A percentile compares a stretch with the other conserved stretches of the same genome.
phyloP scores from a whole-genome alignment of 257 asterid species.

The Nyctanthes arbortristis region DNA sequence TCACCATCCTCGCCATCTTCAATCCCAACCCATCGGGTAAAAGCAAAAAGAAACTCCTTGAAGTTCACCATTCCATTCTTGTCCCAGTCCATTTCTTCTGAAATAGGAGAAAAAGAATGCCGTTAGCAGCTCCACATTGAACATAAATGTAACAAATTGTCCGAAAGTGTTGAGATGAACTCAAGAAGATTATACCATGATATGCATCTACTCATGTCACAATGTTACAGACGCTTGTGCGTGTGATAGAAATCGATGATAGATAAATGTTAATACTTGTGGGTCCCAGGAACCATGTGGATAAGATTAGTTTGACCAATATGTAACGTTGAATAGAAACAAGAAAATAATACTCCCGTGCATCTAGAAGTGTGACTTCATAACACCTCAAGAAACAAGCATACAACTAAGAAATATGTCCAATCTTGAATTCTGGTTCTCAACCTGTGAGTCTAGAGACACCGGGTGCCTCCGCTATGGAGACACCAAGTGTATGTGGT shows the following conservation, averaged over 20 bases:
- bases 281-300: too few species aligned
- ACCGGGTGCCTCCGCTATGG: too few species aligned
- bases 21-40: conserved; percentile 87
- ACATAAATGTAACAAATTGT: neutral
- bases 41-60: conserved; percentile 91
- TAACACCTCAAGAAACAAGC: neutral
- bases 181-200: neutral
- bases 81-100: conserved; percentile 99
- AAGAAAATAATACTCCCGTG: too few species aligned
- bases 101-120: conserved; percentile 19
- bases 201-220: too few species aligned
- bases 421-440: too few species aligned
- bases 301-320: neutral
- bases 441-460: too few species aligned
- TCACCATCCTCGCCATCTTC: conserved; percentile 66
- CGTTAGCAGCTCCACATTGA: neutral
- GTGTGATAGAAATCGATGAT: too few species aligned
- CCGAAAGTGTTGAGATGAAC: neutral
- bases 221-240: too few species aligned
- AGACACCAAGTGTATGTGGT: too few species aligned
- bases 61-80: conserved; percentile 85
- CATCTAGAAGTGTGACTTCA: neutral
- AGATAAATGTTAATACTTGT: too few species aligned
- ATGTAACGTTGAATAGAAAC: neutral
- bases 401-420: neutral